These are phyloP conservation scores for Serpula lacrymans DNA, from an alignment of 768 basidiomycete species.

Conservation along the genomic window DNA sequence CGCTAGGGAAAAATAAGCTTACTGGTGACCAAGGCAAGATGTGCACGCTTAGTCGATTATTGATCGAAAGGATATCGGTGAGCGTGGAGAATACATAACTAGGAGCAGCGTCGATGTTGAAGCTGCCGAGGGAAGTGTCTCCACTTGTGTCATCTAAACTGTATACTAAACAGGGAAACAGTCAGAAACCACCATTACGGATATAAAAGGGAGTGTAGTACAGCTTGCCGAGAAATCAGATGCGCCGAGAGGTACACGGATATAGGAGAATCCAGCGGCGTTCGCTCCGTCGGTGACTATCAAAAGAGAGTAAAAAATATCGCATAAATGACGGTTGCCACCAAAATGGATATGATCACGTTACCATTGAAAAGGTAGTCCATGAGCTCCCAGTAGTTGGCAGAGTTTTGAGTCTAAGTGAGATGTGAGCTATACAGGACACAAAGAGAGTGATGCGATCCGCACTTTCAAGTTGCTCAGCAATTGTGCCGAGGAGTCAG, in stretches of 20 bases:
- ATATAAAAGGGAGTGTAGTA: conserved; percentile 1
- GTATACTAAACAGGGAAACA: conserved; percentile 17
- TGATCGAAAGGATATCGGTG: conserved; percentile 25
- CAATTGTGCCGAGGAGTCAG: conserved; percentile 22
- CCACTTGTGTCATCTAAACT: conserved; percentile 26
- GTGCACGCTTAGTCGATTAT: conserved; percentile 41
- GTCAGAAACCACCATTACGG: neutral
- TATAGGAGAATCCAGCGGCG: conserved; percentile 27
- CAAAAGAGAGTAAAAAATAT: neutral
- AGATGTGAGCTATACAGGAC: neutral
- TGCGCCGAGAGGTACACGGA: conserved; percentile 31
- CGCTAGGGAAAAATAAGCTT: conserved; percentile 13
- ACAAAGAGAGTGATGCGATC: neutral
- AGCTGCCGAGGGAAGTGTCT: conserved; percentile 24
- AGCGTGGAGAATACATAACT: conserved; percentile 28
- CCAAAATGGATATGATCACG: too few relatives aligned
- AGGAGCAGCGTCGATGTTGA: conserved; percentile 28
- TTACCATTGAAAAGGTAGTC: conserved; percentile 26
- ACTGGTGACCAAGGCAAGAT: conserved; percentile 67
- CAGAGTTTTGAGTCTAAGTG: conserved; percentile 17
- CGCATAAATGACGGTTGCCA: too few relatives aligned
- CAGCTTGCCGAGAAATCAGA: conserved; percentile 28
- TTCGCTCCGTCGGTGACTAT: conserved; percentile 23
- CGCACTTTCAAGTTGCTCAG: conserved; percentile 20
- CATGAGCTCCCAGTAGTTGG: conserved; percentile 25